Evolutionary conservation across 1,284 basidiomycete species (phyloP), one percentile per base, ranked within the genome.

Genomic region (Limonomyces culmigenus): DNA sequence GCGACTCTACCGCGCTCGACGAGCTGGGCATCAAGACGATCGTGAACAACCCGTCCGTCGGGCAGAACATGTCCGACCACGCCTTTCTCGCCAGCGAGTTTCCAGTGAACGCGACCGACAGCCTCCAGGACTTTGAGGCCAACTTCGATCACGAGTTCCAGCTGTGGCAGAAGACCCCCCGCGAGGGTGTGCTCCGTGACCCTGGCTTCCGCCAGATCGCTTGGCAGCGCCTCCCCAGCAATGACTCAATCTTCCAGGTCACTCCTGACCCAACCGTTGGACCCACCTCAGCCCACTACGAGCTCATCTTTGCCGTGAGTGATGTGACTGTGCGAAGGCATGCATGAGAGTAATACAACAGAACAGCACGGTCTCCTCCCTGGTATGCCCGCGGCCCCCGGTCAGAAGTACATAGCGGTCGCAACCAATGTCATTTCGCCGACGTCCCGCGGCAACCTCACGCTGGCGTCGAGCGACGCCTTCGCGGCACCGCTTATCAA

Each of bases 31-130:
- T 56, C 36, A 39, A 42, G 1, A 37, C 52, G 1, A 42, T 59
- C 10, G 39, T 57, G 5, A 39, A 55, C 43, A 41, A 35, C 15
- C 55, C 56, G 4, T n/a, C n/a, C n/a, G n/a, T n/a, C n/a, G n/a
- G n/a, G n/a, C n/a, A n/a, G n/a, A n/a, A n/a, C n/a, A n/a, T n/a
- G n/a, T n/a, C n/a, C n/a, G n/a, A n/a, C n/a, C n/a, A n/a, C n/a
- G n/a, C n/a, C n/a, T n/a, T n/a, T n/a, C n/a, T n/a, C n/a, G n/a
- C n/a, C n/a, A n/a, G n/a, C n/a, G n/a, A 29, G 14, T 31, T 17
- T 31, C 4, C 29, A 13, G 17, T 31, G 29, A 17, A 31, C 14
- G 29, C 5, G 5, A 31, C 5, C 5, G 14, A n/a, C 13, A 14
- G 17, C 4, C 14, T 31, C 14, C 17, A 13, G 29, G 17, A 14